Percentiles rank a stretch among this genome's conserved stretches.
These are phyloP conservation scores for Flueggea neowawraea DNA, from an alignment of 441 rosid species.

Conservation along the genomic window DNA sequence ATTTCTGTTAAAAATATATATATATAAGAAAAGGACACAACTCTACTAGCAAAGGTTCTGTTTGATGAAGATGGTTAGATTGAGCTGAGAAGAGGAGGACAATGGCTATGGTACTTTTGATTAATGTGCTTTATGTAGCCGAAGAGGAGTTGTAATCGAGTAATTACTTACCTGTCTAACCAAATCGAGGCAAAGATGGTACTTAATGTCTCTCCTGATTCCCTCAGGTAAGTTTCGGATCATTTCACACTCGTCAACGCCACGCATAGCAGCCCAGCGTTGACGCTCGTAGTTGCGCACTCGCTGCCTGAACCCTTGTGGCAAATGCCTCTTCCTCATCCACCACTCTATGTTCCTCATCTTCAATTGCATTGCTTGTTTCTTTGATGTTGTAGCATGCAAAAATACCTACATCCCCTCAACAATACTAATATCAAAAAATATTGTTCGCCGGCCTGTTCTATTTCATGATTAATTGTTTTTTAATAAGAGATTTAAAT, in stretches of 20 bases:
- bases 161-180: conserved; percentile 65
- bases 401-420: conserved; percentile 55
- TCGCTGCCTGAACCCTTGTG: conserved; percentile 73
- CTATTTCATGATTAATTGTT: too few relatives aligned
- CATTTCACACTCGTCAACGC: conserved; percentile 89
- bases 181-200: conserved; percentile 86
- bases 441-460: too few relatives aligned
- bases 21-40: too few relatives aligned
- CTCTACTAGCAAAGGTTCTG: too few relatives aligned
- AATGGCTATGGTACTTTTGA: too few relatives aligned
- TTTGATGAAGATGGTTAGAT: too few relatives aligned
- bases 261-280: conserved; percentile 97
- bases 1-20: too few relatives aligned
- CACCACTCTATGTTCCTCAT: conserved; percentile 99
- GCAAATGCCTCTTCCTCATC: conserved; percentile 90
- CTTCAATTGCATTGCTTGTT: conserved; percentile 93
- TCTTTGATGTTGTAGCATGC: conserved; percentile 93
- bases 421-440: background rate
- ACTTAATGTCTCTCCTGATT: conserved; percentile 89
- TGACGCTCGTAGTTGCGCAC: conserved; percentile 91
- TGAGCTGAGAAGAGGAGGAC: too few relatives aligned
- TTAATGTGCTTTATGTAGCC: too few relatives aligned
- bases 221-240: conserved; percentile 87
- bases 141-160: too few relatives aligned
- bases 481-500: too few relatives aligned